These are phyloP conservation scores for Sequoia sempervirens DNA, from an alignment of 75 land plant species.

Conservation along the genomic window DNA sequence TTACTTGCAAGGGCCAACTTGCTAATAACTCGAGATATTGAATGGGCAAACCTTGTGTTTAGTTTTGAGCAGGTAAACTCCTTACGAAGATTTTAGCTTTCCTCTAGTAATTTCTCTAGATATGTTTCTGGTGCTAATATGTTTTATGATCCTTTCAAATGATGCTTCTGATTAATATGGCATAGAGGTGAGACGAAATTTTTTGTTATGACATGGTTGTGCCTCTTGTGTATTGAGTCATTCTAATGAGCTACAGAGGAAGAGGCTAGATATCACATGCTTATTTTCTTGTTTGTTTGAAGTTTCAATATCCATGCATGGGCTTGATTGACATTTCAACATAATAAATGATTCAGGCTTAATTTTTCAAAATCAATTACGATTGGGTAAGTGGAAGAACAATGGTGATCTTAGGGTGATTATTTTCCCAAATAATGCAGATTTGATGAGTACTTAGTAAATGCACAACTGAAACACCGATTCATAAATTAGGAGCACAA, in stretches of 20 bases:
- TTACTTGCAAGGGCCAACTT: slow-evolving; percentile 85
- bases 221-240: neutral
- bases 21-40: slow-evolving; percentile 85
- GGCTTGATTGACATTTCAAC: neutral
- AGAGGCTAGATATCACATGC: neutral
- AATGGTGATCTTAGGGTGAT: neutral
- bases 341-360: neutral
- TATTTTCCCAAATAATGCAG: neutral
- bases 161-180: neutral
- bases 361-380: neutral
- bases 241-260: neutral
- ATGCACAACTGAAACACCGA: neutral
- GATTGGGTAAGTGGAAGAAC: neutral
- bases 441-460: neutral
- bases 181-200: neutral
- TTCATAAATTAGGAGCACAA: neutral
- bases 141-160: neutral
- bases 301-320: neutral
- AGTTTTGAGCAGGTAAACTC: slow-evolving; percentile 88
- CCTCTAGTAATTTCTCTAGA: neutral
- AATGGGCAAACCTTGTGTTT: slow-evolving; percentile 93
- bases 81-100: neutral
- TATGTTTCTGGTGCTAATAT: neutral
- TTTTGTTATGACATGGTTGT: neutral
- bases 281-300: neutral